phyloP scores from a whole-genome alignment of 1,284 basidiomycete species.

The Rhodofomes roseus region DNA sequence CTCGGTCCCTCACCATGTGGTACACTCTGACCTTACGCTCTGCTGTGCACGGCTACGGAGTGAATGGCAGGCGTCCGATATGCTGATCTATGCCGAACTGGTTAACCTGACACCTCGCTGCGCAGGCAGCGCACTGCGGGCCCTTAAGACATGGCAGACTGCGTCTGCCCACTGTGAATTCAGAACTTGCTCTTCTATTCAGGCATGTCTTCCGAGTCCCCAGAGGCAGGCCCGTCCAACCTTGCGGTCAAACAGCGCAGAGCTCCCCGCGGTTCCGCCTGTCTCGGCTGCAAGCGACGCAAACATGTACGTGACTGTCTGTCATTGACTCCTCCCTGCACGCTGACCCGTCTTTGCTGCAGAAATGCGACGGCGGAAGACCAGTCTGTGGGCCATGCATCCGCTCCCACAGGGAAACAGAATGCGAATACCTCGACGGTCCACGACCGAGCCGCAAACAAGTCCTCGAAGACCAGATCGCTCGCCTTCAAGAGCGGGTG shows the following conservation, averaged over 20 bases:
- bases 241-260: slow-evolving; percentile 9
- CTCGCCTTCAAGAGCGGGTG: slow-evolving; percentile 24
- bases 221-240: slow-evolving; percentile 2
- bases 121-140: background rate
- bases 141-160: background rate
- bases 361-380: slow-evolving; percentile 29
- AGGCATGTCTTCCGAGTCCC: background rate
- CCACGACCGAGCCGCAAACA: slow-evolving; percentile 26
- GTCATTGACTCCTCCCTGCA: too few relatives aligned
- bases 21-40: background rate
- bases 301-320: slow-evolving; percentile 14
- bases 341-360: background rate
- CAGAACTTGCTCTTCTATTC: background rate
- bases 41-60: slow-evolving; percentile 3
- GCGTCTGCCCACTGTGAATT: background rate
- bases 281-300: slow-evolving; percentile 27
- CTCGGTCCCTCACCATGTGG: background rate
- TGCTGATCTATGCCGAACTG: background rate
- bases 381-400: slow-evolving; percentile 29
- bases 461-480: slow-evolving; percentile 28
- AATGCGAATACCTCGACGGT: slow-evolving; percentile 31
- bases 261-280: slow-evolving; percentile 29
- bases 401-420: slow-evolving; percentile 22
- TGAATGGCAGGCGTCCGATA: background rate
- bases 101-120: background rate